A percentile compares a stretch with the other conserved stretches of the same genome.
These are phyloP conservation scores for Talaromyces sp. DNA, from an alignment of 2,329 filamentous ascomycete genomes.

Conservation along the genomic window DNA sequence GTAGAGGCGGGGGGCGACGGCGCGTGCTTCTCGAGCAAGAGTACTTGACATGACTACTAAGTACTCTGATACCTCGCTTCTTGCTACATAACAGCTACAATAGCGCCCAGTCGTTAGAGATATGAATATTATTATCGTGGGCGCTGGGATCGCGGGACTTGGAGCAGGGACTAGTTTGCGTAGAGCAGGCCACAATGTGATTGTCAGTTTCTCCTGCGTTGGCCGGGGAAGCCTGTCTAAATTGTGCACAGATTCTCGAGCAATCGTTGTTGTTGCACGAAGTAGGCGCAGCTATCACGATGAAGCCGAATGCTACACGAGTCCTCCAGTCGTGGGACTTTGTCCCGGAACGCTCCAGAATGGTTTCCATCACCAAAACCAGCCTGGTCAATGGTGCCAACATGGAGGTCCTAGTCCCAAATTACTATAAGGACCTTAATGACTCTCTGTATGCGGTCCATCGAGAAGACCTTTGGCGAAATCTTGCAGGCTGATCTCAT, in stretches of 20 bases:
- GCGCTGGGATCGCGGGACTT: background rate
- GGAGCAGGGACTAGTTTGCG: background rate
- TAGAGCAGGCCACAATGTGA: background rate
- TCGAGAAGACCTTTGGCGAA: background rate
- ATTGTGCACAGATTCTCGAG: background rate
- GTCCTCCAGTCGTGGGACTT: background rate
- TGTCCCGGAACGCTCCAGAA: background rate
- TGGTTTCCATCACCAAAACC: background rate
- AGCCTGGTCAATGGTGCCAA: background rate
- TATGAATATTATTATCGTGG: background rate
- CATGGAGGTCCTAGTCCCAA: background rate
- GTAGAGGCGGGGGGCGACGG: no score
- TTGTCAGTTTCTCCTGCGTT: background rate
- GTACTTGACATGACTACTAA: background rate
- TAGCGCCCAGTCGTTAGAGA: background rate
- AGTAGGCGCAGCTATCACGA: background rate
- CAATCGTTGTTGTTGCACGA: background rate
- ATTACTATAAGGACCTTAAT: background rate
- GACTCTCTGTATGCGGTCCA: background rate
- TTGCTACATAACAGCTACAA: background rate
- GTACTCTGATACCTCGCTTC: background rate
- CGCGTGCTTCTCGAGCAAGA: background rate
- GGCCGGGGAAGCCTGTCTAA: background rate
- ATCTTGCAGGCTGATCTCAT: background rate
- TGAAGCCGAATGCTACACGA: background rate